These are phyloP conservation scores for Ogataea saltuana DNA, from an alignment of 805 yeast species.

Conservation along the genomic window DNA sequence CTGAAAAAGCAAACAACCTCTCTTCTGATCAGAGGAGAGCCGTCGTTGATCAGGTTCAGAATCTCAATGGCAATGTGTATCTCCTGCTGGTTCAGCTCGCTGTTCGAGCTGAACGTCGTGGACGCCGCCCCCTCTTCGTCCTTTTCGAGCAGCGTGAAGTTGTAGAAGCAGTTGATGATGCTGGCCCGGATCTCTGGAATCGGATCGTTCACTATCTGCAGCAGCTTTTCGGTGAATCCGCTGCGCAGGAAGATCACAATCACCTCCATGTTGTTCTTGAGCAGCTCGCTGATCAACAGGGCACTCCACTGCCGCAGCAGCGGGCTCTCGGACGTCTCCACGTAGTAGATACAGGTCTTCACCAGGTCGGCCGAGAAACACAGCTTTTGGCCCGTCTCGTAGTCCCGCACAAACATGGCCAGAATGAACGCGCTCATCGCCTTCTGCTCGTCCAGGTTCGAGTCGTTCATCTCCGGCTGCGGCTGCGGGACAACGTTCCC, in stretches of 20 bases:
- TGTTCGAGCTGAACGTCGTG: conserved; percentile 10
- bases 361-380: conserved; percentile 76
- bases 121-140: conserved; percentile 35
- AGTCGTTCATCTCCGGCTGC: conserved; percentile 33
- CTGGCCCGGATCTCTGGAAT: conserved; percentile 95
- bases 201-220: conserved; percentile 73
- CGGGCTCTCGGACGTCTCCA: conserved; percentile 78
- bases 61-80: conserved; percentile 68
- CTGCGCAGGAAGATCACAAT: conserved; percentile 68
- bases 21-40: conserved; percentile 83
- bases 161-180: conserved; percentile 68
- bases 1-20: conserved; percentile 81
- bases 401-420: conserved; percentile 80
- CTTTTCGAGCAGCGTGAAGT: conserved; percentile 53
- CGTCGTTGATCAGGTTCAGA: conserved; percentile 74
- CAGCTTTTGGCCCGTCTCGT: conserved; percentile 73
- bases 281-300: conserved; percentile 71
- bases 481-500: too few species aligned
- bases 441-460: conserved; percentile 76
- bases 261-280: conserved; percentile 73
- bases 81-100: conserved; percentile 65
- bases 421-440: conserved; percentile 95
- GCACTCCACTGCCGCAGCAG: conserved; percentile 91
- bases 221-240: conserved; percentile 57
- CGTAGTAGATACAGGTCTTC: conserved; percentile 62